Evolutionary conservation across 2,329 filamentous ascomycete genomes (phyloP), one percentile per base, ranked within the genome.

Genomic region (Fusarium cicatricum): DNA sequence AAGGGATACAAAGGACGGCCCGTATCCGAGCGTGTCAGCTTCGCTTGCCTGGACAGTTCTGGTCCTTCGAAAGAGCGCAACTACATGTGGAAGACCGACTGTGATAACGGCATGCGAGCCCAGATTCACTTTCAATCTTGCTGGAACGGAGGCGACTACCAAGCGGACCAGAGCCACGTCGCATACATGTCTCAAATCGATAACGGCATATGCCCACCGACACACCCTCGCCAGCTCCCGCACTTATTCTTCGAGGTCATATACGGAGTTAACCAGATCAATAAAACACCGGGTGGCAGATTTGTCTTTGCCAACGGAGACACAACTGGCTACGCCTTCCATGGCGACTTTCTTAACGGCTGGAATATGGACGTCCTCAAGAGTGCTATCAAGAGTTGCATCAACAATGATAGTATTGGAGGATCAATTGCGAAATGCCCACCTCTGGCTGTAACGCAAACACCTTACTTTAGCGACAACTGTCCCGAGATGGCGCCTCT

Each of bases 251-350:
- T 66, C 38, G 64, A 66, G 41, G 61, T 66, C 17, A 60, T 66
- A 0, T 67, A 66, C 17, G 53, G 61, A 1, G 64, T 67, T 23
- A 66, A 67, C 28, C 23, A 64, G 9, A 52, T 67, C 1, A 48
- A 55, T n/a, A 67, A 67, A 43, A 69, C 60, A 34, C 54, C 55
- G n/a, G 64, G 64, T 2, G 64, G 64, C 1, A 19, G 45, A n/a
- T 66, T 66, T 6, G 61, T 66, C 2, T 67, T 66, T 55, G 61
- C 64, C 2, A 60, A 66, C 3, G 64, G 64, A 14, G 64, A 66
- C 11, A 67, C 64, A 3, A 66, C 64, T 8, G 64, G 64, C 3
- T 66, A 65, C 12, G 51, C 41, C 11, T 66, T 66, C 17, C 64
- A 66, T 3, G 64, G 61, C n/a, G 64, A 66, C 38, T 66, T 66